Percentiles rank a stretch among this genome's conserved stretches.
Conservation (phyloP, 768 basidiomycete genomes). For the Calocybe indica region DNA sequence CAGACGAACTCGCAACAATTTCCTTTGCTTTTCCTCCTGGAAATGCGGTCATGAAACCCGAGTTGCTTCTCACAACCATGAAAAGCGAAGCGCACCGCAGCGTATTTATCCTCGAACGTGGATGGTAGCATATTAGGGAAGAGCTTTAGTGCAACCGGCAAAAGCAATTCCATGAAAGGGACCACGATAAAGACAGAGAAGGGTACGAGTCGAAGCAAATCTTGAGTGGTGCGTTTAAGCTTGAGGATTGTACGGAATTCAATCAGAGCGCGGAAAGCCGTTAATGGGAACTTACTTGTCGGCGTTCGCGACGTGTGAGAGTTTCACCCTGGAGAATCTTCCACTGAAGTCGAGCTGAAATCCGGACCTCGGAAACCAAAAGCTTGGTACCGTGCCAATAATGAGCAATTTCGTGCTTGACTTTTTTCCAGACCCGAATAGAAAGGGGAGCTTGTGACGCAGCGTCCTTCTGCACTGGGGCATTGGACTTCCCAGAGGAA, state of each 20-base stretch:
- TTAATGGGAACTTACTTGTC: conserved; percentile 57
- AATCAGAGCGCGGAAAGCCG: not conserved
- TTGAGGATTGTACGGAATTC: conserved; percentile 22
- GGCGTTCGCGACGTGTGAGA: conserved; percentile 86
- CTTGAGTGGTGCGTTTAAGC: conserved; percentile 91
- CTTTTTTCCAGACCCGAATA: conserved; percentile 79
- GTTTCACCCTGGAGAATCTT: conserved; percentile 89
- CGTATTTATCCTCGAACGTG: conserved; percentile 96
- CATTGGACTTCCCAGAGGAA: conserved; percentile 41
- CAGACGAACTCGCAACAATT: conserved; percentile 86
- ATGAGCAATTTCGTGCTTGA: conserved; percentile 93
- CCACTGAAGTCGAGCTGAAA: conserved; percentile 82
- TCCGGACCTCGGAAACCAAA: conserved; percentile 89
- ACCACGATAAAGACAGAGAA: conserved; percentile 94
- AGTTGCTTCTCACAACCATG: not conserved
- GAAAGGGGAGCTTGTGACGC: conserved; percentile 31
- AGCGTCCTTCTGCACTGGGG: conserved; percentile 39
- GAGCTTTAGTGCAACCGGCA: conserved; percentile 92
- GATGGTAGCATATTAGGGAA: conserved; percentile 99
- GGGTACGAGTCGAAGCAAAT: conserved; percentile 87
- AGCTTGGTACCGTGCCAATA: conserved; percentile 98
- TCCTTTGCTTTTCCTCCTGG: conserved; percentile 97
- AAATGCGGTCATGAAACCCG: not conserved
- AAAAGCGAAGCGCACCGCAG: conserved; percentile 49
- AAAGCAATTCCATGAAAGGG: conserved; percentile 96